phyloP scores from a whole-genome alignment of 225 moss, liverwort and hornwort species.

The Polytrichum commune region DNA sequence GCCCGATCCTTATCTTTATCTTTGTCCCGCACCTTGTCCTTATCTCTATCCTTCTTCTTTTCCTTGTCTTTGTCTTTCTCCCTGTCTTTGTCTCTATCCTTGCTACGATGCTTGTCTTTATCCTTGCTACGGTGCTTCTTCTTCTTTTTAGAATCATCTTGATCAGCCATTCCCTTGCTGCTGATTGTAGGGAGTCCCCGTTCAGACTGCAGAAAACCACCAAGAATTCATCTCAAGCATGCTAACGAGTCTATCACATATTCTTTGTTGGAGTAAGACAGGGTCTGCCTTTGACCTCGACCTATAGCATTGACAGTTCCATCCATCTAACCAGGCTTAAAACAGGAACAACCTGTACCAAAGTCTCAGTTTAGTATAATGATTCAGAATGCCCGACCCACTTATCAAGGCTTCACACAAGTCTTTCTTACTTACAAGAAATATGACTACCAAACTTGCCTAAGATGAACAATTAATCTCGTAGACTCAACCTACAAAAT shows the following conservation, averaged over 20 bases:
- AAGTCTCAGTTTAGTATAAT: too few relatives aligned
- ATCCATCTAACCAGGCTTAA: too few relatives aligned
- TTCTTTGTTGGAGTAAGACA: too few relatives aligned
- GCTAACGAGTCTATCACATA: too few relatives aligned
- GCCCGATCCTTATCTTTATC: constrained; percentile 60
- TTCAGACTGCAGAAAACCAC: constrained; percentile 40
- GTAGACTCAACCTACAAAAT: neutral
- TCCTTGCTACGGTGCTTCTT: constrained; percentile 30
- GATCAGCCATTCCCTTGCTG: constrained; percentile 50
- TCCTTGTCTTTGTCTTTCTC: constrained; percentile 65
- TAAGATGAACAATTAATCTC: too few relatives aligned
- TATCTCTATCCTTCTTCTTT: constrained; percentile 46
- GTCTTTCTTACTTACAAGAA: too few relatives aligned
- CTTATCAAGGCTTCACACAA: too few relatives aligned
- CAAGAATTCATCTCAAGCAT: neutral
- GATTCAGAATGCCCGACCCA: too few relatives aligned
- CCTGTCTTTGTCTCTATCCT: constrained; percentile 56
- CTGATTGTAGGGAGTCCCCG: constrained; percentile 44
- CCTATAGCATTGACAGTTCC: too few relatives aligned
- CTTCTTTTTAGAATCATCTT: constrained; percentile 53
- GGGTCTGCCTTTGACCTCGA: too few relatives aligned
- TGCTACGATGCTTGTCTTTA: constrained; percentile 49
- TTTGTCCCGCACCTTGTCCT: constrained; percentile 42
- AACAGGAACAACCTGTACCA: too few relatives aligned
- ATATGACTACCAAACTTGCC: too few relatives aligned